Conservation (phyloP, 2,329 filamentous ascomycete species). For the Cordyceps pruinosa region DNA sequence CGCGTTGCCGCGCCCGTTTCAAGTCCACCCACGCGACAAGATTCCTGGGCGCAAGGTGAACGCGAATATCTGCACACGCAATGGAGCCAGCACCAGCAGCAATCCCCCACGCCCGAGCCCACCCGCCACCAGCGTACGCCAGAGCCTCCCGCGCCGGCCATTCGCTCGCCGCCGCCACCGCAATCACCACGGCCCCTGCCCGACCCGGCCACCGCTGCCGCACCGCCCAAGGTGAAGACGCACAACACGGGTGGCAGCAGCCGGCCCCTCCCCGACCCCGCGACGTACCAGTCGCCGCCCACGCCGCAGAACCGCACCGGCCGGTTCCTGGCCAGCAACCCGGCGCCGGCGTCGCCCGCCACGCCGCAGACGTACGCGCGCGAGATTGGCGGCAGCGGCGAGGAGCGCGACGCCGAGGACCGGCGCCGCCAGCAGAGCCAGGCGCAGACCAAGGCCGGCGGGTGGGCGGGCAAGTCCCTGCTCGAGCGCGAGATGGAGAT, state of each 20-base stretch:
- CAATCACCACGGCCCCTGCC: constrained; percentile 37
- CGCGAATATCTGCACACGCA: constrained; percentile 55
- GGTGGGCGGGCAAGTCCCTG: constrained; percentile 61
- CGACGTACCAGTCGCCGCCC: constrained; percentile 24
- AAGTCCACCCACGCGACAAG: constrained; percentile 45
- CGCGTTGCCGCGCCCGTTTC: constrained; percentile 22
- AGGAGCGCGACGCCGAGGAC: constrained; percentile 58
- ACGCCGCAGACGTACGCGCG: constrained; percentile 46
- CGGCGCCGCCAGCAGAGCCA: constrained; percentile 52
- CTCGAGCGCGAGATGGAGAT: constrained; percentile 76
- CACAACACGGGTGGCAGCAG: constrained; percentile 30
- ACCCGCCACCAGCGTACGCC: constrained; percentile 9
- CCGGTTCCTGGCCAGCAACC: constrained; percentile 49
- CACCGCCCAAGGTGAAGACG: constrained; percentile 25
- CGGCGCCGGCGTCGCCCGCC: constrained; percentile 36
- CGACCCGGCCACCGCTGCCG: constrained; percentile 22
- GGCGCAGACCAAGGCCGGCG: constrained; percentile 53
- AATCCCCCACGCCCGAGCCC: constrained; percentile 22
- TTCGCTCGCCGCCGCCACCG: constrained; percentile 16
- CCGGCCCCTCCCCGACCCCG: constrained; percentile 49
- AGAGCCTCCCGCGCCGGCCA: constrained; percentile 11
- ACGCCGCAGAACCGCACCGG: constrained; percentile 44
- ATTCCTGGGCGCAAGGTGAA: constrained; percentile 60
- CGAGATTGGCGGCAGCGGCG: constrained; percentile 47
- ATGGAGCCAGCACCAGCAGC: constrained; percentile 37